A percentile compares a stretch with the other conserved stretches of the same genome.
Evolutionary conservation across 352 stramenopile genomes (phyloP).

Genomic region (Phytophthora quininea): DNA sequence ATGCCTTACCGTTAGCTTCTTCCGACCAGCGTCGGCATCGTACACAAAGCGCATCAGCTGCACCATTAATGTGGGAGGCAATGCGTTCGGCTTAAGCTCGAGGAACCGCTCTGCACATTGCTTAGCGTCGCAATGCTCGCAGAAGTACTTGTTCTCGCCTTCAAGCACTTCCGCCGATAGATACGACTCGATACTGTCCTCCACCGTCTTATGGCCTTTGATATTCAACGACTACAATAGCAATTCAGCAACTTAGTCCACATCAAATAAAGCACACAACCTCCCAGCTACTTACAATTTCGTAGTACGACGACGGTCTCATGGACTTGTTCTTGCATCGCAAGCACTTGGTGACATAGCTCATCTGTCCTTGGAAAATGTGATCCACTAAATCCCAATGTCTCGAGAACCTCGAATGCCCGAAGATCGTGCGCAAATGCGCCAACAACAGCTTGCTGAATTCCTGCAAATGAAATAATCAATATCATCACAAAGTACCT

Average conservation of each 20-base stretch:
- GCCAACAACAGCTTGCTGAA: constrained; percentile 88
- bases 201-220: constrained; percentile 77
- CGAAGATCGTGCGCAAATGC: constrained; percentile 80
- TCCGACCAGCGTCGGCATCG: constrained; percentile 67
- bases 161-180: constrained; percentile 76
- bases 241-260: not conserved
- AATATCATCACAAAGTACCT: constrained; percentile 12
- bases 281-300: constrained; percentile 61
- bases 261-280: not conserved
- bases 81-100: constrained; percentile 54
- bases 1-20: constrained; percentile 84
- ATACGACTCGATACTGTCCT: constrained; percentile 77
- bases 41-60: constrained; percentile 90
- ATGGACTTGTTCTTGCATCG: constrained; percentile 71
- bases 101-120: constrained; percentile 79
- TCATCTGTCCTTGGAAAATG: constrained; percentile 85
- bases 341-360: constrained; percentile 85
- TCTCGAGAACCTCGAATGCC: constrained; percentile 53
- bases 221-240: constrained; percentile 77
- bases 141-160: constrained; percentile 90
- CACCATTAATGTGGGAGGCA: constrained; percentile 78
- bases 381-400: constrained; percentile 76
- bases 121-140: constrained; percentile 75
- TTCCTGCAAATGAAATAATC: too few relatives aligned
- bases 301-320: constrained; percentile 75